phyloP scores from a whole-genome alignment of 352 stramenopile genomes.

The Stramenopiles sp. region DNA sequence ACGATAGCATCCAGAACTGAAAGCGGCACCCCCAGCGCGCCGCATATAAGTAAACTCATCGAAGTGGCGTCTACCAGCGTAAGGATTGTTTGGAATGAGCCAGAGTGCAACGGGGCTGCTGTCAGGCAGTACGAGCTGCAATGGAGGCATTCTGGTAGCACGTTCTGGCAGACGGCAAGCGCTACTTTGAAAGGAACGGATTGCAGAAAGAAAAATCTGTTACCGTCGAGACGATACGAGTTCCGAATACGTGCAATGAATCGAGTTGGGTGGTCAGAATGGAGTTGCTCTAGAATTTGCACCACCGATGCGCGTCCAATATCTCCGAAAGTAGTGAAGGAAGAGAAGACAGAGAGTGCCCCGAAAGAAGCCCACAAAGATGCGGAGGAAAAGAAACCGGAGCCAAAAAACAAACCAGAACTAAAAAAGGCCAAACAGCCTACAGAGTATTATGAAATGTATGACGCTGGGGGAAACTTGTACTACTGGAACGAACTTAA shows the following conservation, averaged over 20 bases:
- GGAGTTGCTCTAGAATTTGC: not conserved
- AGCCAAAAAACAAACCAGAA: not conserved
- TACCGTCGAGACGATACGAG: not conserved
- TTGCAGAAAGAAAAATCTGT: conserved; percentile 12
- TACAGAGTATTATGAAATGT: conserved; percentile 12
- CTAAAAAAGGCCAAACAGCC: not conserved
- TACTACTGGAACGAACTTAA: conserved; percentile 11
- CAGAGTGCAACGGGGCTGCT: conserved; percentile 2
- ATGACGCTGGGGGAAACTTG: not conserved
- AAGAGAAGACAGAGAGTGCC: not conserved
- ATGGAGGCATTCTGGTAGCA: conserved; percentile 10
- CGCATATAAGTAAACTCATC: not conserved
- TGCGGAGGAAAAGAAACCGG: not conserved
- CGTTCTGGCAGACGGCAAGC: not conserved
- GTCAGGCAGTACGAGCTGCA: conserved; percentile 7
- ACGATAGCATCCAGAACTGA: conserved; percentile 1
- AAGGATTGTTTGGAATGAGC: not conserved
- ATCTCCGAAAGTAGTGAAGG: not conserved
- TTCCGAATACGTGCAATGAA: conserved; percentile 11
- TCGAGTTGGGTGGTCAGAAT: not conserved
- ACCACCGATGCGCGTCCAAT: not conserved
- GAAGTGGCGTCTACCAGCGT: not conserved
- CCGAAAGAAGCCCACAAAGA: not conserved
- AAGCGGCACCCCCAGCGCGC: not conserved
- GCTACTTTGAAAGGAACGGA: conserved; percentile 7